Evolutionary conservation across 192 early-diverging fungal genomes (phyloP), one percentile per base, ranked within the genome.

Genomic region (Mortierella hygrophila): DNA sequence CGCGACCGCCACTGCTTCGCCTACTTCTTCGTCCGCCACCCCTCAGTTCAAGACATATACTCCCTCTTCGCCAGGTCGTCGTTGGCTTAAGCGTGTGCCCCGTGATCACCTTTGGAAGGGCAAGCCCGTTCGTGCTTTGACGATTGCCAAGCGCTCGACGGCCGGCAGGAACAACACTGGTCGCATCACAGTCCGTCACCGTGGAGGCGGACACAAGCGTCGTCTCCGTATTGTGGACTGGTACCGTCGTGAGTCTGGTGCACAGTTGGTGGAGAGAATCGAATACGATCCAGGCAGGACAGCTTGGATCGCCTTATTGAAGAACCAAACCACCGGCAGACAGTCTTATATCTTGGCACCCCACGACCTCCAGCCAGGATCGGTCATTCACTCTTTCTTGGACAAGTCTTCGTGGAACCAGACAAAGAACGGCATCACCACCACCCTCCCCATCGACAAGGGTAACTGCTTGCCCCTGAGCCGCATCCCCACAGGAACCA

Each of bases 211-310:
- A 35, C 96, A 96, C 85, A 97, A 97, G 86, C 92, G 95, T 57
- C 93, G 96, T 60, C 93, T 98, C 80, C 93, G 97, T 70, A 85
- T 94, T 41, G 91, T 99, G 16, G 98, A 99, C 79, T 99, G 97
- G 89, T 85, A 91, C 79, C 96, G 98, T 79, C 80, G 73, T 46
- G 92, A 93, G 76, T 88, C 93, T 0, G 97, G 96, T 1, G 89
- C 92, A 16, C 96, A 97, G 73, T 88, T 94, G 74, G 97, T 99
- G 15, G 89, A 97, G 63, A 92, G 98, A n/a, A 89, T 97, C 40
- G 98, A 99, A 89, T 97, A 97, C 81, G 98, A 99, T 84, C 98
- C 98, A 44, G 97, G 97, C 80, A 90, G 98, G 23, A 94, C 92
- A 47, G 97, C 94, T 21, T 95, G 96, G 82, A 94, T 99, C 72